These are phyloP conservation scores for Paraphysoderma sedebokerense DNA, from an alignment of 371 early-diverging fungal species.

Conservation along the genomic window DNA sequence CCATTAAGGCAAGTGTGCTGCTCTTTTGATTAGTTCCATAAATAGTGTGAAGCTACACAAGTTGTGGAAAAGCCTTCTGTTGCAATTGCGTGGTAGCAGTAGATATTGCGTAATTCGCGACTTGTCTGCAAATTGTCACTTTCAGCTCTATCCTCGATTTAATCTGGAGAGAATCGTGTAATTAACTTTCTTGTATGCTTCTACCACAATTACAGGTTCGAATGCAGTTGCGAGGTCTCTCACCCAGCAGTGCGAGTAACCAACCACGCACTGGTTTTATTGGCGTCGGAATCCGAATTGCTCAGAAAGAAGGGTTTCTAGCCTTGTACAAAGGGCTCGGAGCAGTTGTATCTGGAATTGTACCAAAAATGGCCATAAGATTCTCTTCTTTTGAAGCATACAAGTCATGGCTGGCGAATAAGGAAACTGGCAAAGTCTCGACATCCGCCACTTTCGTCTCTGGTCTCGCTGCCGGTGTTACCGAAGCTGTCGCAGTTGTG, in stretches of 20 bases:
- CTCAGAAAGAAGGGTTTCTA: slow-evolving; percentile 68
- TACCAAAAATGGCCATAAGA: slow-evolving; percentile 97
- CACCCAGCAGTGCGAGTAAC: slow-evolving; percentile 7
- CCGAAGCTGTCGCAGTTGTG: slow-evolving; percentile 94
- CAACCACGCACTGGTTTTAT: slow-evolving; percentile 41
- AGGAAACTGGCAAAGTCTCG: slow-evolving; percentile 40
- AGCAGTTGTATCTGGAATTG: slow-evolving; percentile 92
- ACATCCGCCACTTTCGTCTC: slow-evolving; percentile 70
- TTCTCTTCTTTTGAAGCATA: slow-evolving; percentile 91
- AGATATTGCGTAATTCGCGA: neutral
- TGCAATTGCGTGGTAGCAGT: slow-evolving; percentile 4
- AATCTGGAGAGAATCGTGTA: neutral
- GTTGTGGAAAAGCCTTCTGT: slow-evolving; percentile 8
- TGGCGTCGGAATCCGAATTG: slow-evolving; percentile 66
- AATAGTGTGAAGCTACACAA: slow-evolving; percentile 9
- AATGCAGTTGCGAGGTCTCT: slow-evolving; percentile 59
- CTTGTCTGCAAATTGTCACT: neutral
- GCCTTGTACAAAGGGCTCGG: slow-evolving; percentile 95
- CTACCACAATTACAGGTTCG: slow-evolving; percentile 30
- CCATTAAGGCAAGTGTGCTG: slow-evolving; percentile 61
- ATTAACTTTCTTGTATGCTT: neutral
- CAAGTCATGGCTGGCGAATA: slow-evolving; percentile 63
- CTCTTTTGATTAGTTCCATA: slow-evolving; percentile 8
- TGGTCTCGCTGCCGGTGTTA: slow-evolving; percentile 86
- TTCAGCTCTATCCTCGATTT: neutral